Evolutionary conservation across 768 basidiomycete genomes (phyloP), one percentile per base, ranked within the genome.

Genomic region (Russula virescens): DNA sequence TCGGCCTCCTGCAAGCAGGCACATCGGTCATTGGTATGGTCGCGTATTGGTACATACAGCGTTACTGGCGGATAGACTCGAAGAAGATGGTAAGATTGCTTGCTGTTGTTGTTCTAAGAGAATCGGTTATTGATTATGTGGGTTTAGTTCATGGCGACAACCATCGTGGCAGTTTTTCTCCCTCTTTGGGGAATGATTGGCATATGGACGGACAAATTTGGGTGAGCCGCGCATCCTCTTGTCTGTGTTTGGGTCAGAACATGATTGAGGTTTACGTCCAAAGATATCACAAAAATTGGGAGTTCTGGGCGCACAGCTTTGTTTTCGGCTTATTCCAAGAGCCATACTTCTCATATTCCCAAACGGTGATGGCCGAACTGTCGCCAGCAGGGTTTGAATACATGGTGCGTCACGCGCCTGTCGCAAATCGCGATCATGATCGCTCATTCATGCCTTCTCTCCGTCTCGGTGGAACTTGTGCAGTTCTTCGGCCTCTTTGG

Each of bases 311-410:
- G 5, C 93, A 91, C 75, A 91, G 91, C 62, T 76, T 89, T 53
- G 73, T 91, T 2, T 89, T 87, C 66, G 88, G 90, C 19, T 73
- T 91, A 13, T 91, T 91, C 79, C 89, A 92, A 31, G 87, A 88
- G 2, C 91, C 91, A 0, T 94, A 91, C 74, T 94, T 89, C 70
- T 89, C 91, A 1, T 91, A 87, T 69, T 85, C 89, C 3, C 86
- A 89, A 71, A 91, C 89, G 0, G 88, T 90, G 87, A 91, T 91
- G 89, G 89, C 89, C 1, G 92, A 94, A 71, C 81, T 94, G 8
- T 85, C 88, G 6, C 91, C 91, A 11, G 87, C 89, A 3, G 91
- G 91, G 1, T 94, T 89, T 69, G 91, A 93, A 68, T 90, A 92
- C 69, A 91, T 83, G 82, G 82, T 80, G 70, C 55, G n/a, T n/a